Conservation (phyloP, 2,329 filamentous ascomycete species). For the Ophiostoma fasciatum region DNA sequence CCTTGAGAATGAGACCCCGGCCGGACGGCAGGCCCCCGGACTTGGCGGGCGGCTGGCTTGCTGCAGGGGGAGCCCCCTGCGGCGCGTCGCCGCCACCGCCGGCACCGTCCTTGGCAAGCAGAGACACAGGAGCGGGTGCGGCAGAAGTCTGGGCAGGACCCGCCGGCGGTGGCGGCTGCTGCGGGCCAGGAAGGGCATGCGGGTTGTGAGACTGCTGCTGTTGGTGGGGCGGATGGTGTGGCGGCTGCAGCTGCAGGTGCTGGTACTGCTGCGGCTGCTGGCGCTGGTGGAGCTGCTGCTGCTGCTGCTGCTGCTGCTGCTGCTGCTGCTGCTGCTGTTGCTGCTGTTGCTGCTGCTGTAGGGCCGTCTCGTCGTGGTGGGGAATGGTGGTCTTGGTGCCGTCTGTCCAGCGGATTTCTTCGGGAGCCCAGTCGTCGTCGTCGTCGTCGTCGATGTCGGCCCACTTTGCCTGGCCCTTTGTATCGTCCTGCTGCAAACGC, state of each 20-base stretch:
- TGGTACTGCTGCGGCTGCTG: no score
- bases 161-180: no score
- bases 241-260: no score
- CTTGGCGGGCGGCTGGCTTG: conserved; percentile 27
- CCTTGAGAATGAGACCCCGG: conserved; percentile 51
- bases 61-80: conserved; percentile 24
- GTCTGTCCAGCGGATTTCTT: conserved; percentile 77
- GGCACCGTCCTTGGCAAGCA: no score
- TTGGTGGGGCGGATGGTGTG: no score
- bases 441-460: conserved; percentile 82
- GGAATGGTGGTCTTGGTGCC: conserved; percentile 69
- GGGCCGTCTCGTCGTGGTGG: conserved; percentile 35
- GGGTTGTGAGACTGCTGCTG: no score
- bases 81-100: no score
- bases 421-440: conserved; percentile 75
- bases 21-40: conserved; percentile 33
- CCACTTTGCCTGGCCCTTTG: conserved; percentile 61
- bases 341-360: conserved; percentile 10
- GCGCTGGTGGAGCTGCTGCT: no score
- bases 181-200: no score
- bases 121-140: neutral
- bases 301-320: no score
- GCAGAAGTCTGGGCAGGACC: no score
- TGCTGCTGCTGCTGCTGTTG: no score
- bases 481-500: conserved; percentile 55